Conservation (phyloP, 2,329 filamentous ascomycete genomes). For the Neofusicoccum parvum region DNA sequence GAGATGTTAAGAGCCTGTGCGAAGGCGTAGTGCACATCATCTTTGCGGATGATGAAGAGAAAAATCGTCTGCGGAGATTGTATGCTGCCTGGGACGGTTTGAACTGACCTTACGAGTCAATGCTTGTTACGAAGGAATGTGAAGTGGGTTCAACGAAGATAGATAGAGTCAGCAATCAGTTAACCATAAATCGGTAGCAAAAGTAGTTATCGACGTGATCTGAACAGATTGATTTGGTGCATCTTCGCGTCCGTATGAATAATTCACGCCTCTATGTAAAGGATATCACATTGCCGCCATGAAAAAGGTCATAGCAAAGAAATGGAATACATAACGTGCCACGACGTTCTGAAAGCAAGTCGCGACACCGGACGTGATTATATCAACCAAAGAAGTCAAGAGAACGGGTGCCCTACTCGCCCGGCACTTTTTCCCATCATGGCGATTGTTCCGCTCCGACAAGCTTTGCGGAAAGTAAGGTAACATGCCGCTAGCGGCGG, state of each 20-base stretch:
- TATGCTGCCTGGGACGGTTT: constrained; percentile 18
- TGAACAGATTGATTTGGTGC: no score
- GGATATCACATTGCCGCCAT: no score
- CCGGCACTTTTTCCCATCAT: background rate
- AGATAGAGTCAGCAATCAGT: no score
- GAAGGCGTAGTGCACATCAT: constrained; percentile 65
- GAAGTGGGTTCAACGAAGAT: no score
- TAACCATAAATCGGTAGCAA: no score
- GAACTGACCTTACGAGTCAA: background rate
- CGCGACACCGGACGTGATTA: no score
- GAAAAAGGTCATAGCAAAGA: no score
- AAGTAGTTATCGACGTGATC: no score
- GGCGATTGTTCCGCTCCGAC: background rate
- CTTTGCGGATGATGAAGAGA: constrained; percentile 67
- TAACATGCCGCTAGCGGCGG: background rate
- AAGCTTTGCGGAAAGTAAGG: background rate
- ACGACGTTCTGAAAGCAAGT: no score
- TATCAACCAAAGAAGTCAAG: background rate
- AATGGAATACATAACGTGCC: no score
- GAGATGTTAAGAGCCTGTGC: constrained; percentile 58
- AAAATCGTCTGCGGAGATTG: constrained; percentile 50
- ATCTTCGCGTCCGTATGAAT: no score
- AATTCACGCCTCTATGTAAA: no score
- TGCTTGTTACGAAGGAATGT: background rate
- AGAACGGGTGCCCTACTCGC: background rate